These are phyloP conservation scores for Bacterosira constricta DNA, from an alignment of 108 stramenopile genomes.

Conservation along the genomic window DNA sequence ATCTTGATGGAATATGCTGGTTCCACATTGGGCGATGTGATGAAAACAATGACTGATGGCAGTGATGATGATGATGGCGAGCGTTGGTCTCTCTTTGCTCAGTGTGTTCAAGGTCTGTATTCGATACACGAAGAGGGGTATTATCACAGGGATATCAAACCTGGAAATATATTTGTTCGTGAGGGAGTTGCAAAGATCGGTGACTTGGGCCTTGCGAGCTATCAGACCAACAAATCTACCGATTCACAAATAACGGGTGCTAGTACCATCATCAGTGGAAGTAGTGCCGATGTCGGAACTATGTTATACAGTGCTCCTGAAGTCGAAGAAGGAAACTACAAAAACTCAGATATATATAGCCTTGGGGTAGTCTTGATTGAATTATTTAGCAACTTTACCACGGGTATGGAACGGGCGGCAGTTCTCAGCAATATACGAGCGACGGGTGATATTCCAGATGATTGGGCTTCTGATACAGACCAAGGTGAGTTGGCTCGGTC, in stretches of 20 bases:
- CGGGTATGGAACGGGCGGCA: slow-evolving; percentile 50
- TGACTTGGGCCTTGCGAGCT: slow-evolving; percentile 52
- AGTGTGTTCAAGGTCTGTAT: slow-evolving; percentile 30
- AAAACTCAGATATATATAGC: slow-evolving; percentile 56
- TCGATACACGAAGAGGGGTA: slow-evolving; percentile 10
- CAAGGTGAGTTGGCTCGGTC: slow-evolving; percentile 3
- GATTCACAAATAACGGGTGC: background rate
- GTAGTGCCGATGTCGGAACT: slow-evolving; percentile 49
- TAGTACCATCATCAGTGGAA: background rate
- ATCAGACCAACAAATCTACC: too few relatives aligned
- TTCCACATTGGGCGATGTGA: slow-evolving; percentile 22
- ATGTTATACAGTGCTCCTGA: slow-evolving; percentile 61
- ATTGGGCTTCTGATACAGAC: background rate
- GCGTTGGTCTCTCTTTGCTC: slow-evolving; percentile 26
- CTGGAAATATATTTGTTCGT: slow-evolving; percentile 47
- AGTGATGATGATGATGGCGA: slow-evolving; percentile 8
- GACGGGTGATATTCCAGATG: slow-evolving; percentile 15
- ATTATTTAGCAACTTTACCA: slow-evolving; percentile 38
- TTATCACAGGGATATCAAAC: slow-evolving; percentile 46
- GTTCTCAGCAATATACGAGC: slow-evolving; percentile 8
- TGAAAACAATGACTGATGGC: background rate
- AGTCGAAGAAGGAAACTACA: slow-evolving; percentile 36
- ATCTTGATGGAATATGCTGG: slow-evolving; percentile 58
- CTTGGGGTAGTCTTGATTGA: slow-evolving; percentile 54
- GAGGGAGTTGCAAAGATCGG: slow-evolving; percentile 48